A percentile compares a stretch with the other conserved stretches of the same genome.
Evolutionary conservation across 345 rosid species (phyloP).

Genomic region (Acer saccharum): DNA sequence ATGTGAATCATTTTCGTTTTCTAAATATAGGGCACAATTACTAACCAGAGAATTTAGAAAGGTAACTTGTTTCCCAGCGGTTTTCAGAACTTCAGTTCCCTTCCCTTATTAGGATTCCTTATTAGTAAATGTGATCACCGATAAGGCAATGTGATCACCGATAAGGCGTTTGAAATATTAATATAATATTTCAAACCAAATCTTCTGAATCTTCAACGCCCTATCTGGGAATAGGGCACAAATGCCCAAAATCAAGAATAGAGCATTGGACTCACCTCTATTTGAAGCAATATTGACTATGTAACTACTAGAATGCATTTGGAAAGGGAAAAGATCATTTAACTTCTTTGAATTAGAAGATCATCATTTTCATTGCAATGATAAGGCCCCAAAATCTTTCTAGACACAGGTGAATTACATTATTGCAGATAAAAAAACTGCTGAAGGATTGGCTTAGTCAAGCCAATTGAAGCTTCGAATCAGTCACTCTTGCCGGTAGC

Average conservation of each 20-base stretch:
- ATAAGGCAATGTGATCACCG: not conserved
- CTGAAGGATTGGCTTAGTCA: not conserved
- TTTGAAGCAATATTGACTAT: not conserved
- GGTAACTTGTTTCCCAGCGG: no score
- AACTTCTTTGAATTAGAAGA: not conserved
- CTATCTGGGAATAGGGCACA: not conserved
- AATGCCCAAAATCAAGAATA: not conserved
- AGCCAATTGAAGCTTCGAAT: slow-evolving; percentile 9
- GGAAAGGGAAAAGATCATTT: not conserved
- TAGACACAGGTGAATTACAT: not conserved
- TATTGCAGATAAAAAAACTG: slow-evolving; percentile 14
- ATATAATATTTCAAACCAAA: not conserved
- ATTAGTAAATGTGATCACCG: no score
- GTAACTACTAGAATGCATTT: not conserved
- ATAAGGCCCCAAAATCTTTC: slow-evolving; percentile 19
- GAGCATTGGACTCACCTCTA: not conserved
- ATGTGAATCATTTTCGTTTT: not conserved
- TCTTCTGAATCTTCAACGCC: not conserved
- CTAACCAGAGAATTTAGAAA: no score
- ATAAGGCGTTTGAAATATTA: not conserved
- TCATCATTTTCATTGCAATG: slow-evolving; percentile 13
- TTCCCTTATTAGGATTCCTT: no score
- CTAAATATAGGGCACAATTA: not conserved
- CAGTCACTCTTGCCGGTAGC: slow-evolving; percentile 38
- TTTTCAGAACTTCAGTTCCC: no score